These are phyloP conservation scores for Macaranga tanarius DNA, from an alignment of 441 rosid species.

Conservation along the genomic window DNA sequence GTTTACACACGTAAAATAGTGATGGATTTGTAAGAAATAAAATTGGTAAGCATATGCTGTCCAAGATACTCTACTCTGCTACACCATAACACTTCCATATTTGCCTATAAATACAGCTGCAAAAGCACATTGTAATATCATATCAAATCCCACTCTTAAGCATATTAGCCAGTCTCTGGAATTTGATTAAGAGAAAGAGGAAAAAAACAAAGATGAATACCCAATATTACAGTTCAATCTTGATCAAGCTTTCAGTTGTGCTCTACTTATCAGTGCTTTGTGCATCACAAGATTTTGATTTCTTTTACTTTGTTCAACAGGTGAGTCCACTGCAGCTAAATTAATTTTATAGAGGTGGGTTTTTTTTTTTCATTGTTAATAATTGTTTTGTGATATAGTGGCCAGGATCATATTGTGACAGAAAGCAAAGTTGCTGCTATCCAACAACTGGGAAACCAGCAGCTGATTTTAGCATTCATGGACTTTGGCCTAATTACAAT, in stretches of 20 bases:
- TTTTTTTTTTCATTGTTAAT: background rate
- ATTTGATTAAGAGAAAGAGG: constrained; percentile 1
- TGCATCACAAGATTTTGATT: constrained; percentile 65
- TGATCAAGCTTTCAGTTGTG: constrained; percentile 31
- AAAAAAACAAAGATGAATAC: constrained; percentile 24
- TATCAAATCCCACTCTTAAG: background rate
- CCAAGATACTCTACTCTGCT: background rate
- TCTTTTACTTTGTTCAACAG: constrained; percentile 92
- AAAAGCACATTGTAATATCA: too few relatives aligned
- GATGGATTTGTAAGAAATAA: background rate
- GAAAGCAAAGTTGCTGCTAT: constrained; percentile 63
- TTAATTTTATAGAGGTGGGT: too few relatives aligned
- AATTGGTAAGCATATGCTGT: constrained; percentile 24
- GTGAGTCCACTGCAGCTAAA: constrained; percentile 27
- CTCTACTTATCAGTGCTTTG: constrained; percentile 36
- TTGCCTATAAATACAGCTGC: constrained; percentile 25
- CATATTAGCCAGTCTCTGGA: background rate
- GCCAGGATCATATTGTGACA: constrained; percentile 92
- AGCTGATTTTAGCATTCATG: constrained; percentile 86
- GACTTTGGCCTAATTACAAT: constrained; percentile 88
- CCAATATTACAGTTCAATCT: constrained; percentile 16
- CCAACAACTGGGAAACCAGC: constrained; percentile 85
- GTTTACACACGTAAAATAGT: constrained; percentile 18
- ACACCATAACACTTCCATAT: constrained; percentile 16
- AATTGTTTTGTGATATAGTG: constrained; percentile 40